Percentiles rank a stretch among this genome's conserved stretches.
Evolutionary conservation across 2,329 filamentous ascomycete species (phyloP).

Genomic region (Beauveria sp.): DNA sequence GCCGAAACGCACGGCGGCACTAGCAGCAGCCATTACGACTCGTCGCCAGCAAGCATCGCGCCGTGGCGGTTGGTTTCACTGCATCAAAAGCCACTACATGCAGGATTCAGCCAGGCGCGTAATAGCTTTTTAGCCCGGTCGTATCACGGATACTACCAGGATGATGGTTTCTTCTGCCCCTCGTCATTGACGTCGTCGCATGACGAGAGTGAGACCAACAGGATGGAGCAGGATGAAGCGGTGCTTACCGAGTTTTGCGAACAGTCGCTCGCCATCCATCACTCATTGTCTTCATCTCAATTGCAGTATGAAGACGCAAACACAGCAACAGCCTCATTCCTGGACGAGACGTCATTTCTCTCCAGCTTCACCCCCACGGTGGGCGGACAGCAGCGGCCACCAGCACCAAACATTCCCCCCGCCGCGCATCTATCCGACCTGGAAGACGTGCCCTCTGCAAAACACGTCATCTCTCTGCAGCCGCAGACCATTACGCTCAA

Average conservation of each 20-base stretch:
- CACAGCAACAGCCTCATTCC: conserved; percentile 22
- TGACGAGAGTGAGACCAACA: neutral
- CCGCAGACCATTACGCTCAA: conserved; percentile 80
- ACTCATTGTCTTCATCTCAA: conserved; percentile 57
- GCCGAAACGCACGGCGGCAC: too few relatives aligned
- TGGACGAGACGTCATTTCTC: conserved; percentile 29
- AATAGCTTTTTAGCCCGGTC: conserved; percentile 24
- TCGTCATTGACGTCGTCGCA: conserved; percentile 14
- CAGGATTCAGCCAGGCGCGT: conserved; percentile 44
- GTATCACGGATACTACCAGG: conserved; percentile 21
- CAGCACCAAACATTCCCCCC: conserved; percentile 19
- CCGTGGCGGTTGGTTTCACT: conserved; percentile 50
- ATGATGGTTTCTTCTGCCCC: conserved; percentile 38
- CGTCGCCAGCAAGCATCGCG: conserved; percentile 26
- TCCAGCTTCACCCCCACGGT: conserved; percentile 16
- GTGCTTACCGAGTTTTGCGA: conserved; percentile 63
- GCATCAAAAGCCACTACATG: conserved; percentile 35
- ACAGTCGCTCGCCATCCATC: conserved; percentile 65
- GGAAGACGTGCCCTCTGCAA: conserved; percentile 60
- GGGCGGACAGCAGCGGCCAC: conserved; percentile 6
- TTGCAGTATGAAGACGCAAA: conserved; percentile 25
- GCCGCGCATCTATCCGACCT: conserved; percentile 44
- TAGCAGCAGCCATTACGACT: conserved; percentile 12
- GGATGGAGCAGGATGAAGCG: conserved; percentile 26
- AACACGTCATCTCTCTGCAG: conserved; percentile 55